Percentiles rank a stretch among this genome's conserved stretches.
phyloP scores from a whole-genome alignment of 1,284 basidiomycete genomes.

The Tetrapyrgos nigripes region DNA sequence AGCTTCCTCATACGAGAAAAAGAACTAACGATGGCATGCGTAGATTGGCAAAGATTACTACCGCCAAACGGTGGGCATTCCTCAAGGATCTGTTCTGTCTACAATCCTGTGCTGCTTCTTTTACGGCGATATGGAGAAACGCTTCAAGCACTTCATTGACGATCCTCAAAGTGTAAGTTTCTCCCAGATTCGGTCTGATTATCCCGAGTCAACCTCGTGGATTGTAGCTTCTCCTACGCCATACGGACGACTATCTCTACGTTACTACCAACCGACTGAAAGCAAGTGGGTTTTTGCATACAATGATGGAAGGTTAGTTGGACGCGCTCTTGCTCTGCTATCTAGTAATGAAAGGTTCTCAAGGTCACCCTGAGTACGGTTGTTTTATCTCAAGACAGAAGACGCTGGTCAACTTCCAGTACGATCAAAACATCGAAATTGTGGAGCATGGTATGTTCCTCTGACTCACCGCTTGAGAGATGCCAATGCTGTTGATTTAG shows the following conservation, averaged over 20 bases:
- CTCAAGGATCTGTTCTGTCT: slow-evolving; percentile 94
- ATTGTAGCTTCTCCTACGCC: slow-evolving; percentile 77
- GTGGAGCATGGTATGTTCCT: slow-evolving; percentile 51
- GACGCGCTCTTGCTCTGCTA: background rate
- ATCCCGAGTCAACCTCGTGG: background rate
- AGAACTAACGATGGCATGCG: background rate
- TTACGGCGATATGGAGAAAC: slow-evolving; percentile 89
- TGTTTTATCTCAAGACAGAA: slow-evolving; percentile 91
- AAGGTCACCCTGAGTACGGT: slow-evolving; percentile 92
- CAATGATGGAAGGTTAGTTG: slow-evolving; percentile 76
- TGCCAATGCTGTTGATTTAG: slow-evolving; percentile 43
- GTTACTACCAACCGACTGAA: slow-evolving; percentile 74
- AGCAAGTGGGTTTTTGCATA: slow-evolving; percentile 76
- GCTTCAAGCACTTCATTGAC: slow-evolving; percentile 62
- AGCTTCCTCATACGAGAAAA: background rate
- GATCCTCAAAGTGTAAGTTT: slow-evolving; percentile 66
- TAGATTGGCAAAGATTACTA: slow-evolving; percentile 83
- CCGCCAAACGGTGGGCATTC: slow-evolving; percentile 90
- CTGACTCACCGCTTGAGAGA: background rate
- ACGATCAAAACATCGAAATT: slow-evolving; percentile 62
- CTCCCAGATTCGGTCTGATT: background rate
- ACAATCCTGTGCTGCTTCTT: slow-evolving; percentile 92
- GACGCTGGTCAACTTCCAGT: slow-evolving; percentile 87
- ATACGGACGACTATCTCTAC: slow-evolving; percentile 95
- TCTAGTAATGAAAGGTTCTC: background rate